These are phyloP conservation scores for Aureobasidium sp. DNA, from an alignment of 2,329 filamentous ascomycete species.

Conservation along the genomic window DNA sequence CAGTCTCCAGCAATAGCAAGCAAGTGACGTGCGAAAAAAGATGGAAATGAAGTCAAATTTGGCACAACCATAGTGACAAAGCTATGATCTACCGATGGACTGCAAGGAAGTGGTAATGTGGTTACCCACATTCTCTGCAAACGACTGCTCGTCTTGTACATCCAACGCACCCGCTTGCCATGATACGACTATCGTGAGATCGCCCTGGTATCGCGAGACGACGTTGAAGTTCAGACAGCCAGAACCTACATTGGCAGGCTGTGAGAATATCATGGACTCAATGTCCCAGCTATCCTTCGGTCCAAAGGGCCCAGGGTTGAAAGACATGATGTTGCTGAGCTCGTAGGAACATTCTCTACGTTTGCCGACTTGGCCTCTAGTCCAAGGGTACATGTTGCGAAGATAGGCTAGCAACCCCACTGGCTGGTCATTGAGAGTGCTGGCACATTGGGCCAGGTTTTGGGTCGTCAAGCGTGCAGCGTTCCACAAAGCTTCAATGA, in stretches of 20 bases:
- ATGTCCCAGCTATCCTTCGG: slow-evolving; percentile 21
- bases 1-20: too few species aligned
- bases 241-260: slow-evolving; percentile 36
- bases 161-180: slow-evolving; percentile 41
- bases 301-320: slow-evolving; percentile 23
- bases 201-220: slow-evolving; percentile 34
- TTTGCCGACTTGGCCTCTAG: slow-evolving; percentile 32
- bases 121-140: slow-evolving; percentile 14
- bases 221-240: slow-evolving; percentile 37
- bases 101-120: background rate
- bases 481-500: slow-evolving; percentile 27
- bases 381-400: slow-evolving; percentile 36
- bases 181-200: slow-evolving; percentile 33
- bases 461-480: slow-evolving; percentile 28
- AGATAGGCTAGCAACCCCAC: slow-evolving; percentile 40
- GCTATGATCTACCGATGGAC: background rate
- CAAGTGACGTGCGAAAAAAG: too few species aligned
- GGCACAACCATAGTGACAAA: background rate
- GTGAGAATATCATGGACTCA: slow-evolving; percentile 35
- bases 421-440: slow-evolving; percentile 33
- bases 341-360: slow-evolving; percentile 38
- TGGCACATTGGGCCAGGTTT: slow-evolving; percentile 28
- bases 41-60: background rate
- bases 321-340: slow-evolving; percentile 40
- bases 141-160: slow-evolving; percentile 28